Percentiles rank a stretch among this genome's conserved stretches.
Evolutionary conservation across 2,329 filamentous ascomycete genomes (phyloP).

Genomic region (Fusarium sp.): DNA sequence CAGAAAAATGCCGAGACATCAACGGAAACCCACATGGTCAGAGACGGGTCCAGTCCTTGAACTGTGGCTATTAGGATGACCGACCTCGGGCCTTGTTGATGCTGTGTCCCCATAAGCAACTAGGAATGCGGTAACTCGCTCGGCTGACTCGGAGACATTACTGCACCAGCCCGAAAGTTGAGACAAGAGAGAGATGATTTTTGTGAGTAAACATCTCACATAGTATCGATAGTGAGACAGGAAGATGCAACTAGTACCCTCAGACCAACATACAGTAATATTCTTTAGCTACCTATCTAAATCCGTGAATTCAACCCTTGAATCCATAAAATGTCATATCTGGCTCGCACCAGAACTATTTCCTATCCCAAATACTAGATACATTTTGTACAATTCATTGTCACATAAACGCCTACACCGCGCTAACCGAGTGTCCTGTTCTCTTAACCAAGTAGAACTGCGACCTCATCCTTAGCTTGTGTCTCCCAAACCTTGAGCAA

Average conservation of each 20-base stretch:
- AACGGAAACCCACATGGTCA: neutral
- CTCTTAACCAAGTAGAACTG: constrained; percentile 54
- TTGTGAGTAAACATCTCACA: neutral
- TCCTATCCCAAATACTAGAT: constrained; percentile 16
- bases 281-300: constrained; percentile 1
- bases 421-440: constrained; percentile 17
- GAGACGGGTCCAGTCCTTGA: too few species aligned
- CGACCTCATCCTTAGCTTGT: constrained; percentile 54
- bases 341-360: constrained; percentile 7
- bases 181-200: neutral
- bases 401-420: constrained; percentile 30
- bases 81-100: neutral
- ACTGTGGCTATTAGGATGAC: neutral
- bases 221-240: neutral
- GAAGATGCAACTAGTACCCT: neutral
- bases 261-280: neutral
- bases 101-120: neutral
- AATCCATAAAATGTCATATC: neutral
- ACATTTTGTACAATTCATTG: constrained; percentile 10
- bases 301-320: neutral
- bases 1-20: neutral
- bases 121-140: neutral
- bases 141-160: neutral
- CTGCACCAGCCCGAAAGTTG: neutral
- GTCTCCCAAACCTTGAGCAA: constrained; percentile 55